phyloP scores from a whole-genome alignment of 768 basidiomycete genomes.

The Mycena albidolilacea region DNA sequence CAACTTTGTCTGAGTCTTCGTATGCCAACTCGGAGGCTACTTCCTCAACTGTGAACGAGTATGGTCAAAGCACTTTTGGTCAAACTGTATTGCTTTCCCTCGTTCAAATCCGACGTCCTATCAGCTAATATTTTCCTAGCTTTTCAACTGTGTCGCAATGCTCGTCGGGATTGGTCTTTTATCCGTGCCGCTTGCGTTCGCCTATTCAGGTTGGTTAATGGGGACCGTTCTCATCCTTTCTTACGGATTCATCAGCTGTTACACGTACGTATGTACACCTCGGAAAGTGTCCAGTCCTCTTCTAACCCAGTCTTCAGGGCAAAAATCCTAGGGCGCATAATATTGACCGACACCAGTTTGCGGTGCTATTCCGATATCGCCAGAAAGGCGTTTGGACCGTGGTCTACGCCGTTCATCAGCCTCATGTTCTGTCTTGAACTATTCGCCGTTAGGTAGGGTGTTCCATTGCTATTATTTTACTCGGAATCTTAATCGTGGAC shows the following conservation, averaged over 20 bases:
- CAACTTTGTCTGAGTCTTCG: neutral
- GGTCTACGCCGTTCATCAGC: constrained; percentile 75
- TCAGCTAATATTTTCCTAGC: constrained; percentile 53
- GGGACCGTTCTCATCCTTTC: constrained; percentile 82
- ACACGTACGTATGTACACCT: constrained; percentile 73
- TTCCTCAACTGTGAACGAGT: constrained; percentile 51
- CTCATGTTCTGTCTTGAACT: constrained; percentile 89
- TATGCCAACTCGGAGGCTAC: constrained; percentile 19
- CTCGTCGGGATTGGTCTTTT: constrained; percentile 92
- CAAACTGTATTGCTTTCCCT: constrained; percentile 66
- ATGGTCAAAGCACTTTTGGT: constrained; percentile 78
- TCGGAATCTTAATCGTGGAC: neutral
- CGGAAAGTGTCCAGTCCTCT: neutral
- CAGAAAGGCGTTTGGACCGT: constrained; percentile 87
- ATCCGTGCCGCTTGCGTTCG: constrained; percentile 91
- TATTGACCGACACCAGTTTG: constrained; percentile 76
- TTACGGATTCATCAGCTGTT: constrained; percentile 87
- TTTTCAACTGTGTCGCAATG: constrained; percentile 93
- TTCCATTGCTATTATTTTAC: neutral
- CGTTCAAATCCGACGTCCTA: constrained; percentile 1
- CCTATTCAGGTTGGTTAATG: constrained; percentile 90
- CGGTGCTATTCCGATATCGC: constrained; percentile 93
- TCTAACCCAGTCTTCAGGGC: constrained; percentile 66
- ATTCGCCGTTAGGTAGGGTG: constrained; percentile 81
- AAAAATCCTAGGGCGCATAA: constrained; percentile 86